Base-by-base conservation (phyloP, 352 stramenopile species). In the Salisapilia sapeloensis region DNA sequence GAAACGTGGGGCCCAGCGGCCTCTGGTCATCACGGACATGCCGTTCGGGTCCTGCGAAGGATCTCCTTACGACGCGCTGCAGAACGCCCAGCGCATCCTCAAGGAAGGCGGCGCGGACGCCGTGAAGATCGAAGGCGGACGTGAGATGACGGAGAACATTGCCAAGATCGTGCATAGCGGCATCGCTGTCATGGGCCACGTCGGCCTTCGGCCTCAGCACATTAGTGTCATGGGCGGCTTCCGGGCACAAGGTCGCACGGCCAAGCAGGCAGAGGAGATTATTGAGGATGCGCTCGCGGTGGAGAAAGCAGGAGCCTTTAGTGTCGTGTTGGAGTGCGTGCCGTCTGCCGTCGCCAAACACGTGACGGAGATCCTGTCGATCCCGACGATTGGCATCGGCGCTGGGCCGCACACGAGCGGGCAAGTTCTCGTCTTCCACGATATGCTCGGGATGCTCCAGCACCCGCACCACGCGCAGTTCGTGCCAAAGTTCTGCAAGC, bases 361-460 rank as follows among this genome's bases (percentile, higher is more conserved):
- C 9, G 69, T 99, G 33, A 98, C 94, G 0, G 66, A 97, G 22
- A 60, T 93, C 13, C 60, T 99, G 7, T 74, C 93, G 33, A 97
- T 99, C 50, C 94, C 95, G 4, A 97, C 87, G 2, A 99, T 99
- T 50, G 95, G 95, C 15, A 99, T 99, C 49, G 95, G 95, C 23
- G 93, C 93, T 29, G 89, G 89, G 0, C 64, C 79, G 8, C 54
- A 92, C 17, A 97, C 91, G 2, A 94, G 84, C 28, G 93, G 93
- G 2, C 92, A 98, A 53, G 74, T 99, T 14, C 50, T 99, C 13
- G 94, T 99, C 4, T 99, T 94, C 54, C 94, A 99, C 49, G 94
- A 99, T 50, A 75, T 99, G 50, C 55, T 99, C 21, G 94, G 95
- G 12, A 97, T 99, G 87, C 66, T 97, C 14, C 86, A 94, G 45